Evolutionary conservation across 352 stramenopile species (phyloP), one percentile per base, ranked within the genome.

Genomic region (Globisporangium spiculum): DNA sequence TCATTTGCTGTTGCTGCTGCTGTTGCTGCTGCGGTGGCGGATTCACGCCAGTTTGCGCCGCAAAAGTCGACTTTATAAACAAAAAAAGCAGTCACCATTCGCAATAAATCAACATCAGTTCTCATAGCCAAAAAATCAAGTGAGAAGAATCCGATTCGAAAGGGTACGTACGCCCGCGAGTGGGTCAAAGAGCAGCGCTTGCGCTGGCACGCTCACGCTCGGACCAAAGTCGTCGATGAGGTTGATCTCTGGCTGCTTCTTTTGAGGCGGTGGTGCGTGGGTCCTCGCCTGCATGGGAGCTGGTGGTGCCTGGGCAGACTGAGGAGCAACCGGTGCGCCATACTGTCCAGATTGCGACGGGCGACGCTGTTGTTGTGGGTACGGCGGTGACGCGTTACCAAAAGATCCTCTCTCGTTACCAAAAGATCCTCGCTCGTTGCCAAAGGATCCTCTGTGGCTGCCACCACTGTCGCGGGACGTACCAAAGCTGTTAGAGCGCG

Each of bases 111-210:
- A 20, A 18, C 24, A 4, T 52, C 44, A 52, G 44, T 22, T 52
- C 44, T 52, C 6, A 22, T 9, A 52, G 3, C 6, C 2, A 52
- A 18, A 50, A 50, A n/a, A 22, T 52, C 52, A 38, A 60, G 12
- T 63, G 16, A 54, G 7, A 24, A 36, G 2, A 59, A 4, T 7
- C 44, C 8, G 26, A 30, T 27, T 24, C 18, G 14, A 55, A 32
- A 24, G 61, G 44, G 2, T 10, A 83, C 81, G 67, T 71, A 93
- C 85, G 59, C 70, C 80, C 22, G 74, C 82, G 6, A 94, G 67
- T 10, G 84, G 87, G 69, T 94, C 87, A 60, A 94, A 94, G 9
- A 92, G 75, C 67, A 94, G 65, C 34, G 83, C 65, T 67, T 92
- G 83, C 26, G 80, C 87, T 4, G 87, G 81, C 7, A 91, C 76